These are phyloP conservation scores for Cenchrus americanus DNA, from an alignment of 176 grass and related monocot genomes.

Conservation along the genomic window DNA sequence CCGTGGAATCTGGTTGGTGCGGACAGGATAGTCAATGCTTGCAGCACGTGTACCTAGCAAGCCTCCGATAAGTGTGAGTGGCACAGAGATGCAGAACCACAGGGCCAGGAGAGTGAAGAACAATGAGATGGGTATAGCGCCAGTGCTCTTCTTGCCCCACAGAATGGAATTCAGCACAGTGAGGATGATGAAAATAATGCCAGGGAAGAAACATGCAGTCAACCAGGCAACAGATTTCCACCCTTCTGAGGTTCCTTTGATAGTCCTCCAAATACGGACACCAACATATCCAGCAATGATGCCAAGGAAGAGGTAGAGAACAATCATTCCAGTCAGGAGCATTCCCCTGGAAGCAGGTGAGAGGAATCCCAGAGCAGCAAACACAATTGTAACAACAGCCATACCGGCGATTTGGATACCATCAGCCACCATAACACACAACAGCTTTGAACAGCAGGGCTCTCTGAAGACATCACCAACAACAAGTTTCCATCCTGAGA, in stretches of 20 bases:
- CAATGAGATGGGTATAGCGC: constrained; percentile 77
- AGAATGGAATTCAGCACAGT: constrained; percentile 74
- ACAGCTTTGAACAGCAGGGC: constrained; percentile 61
- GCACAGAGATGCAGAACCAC: constrained; percentile 86
- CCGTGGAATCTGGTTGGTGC: constrained; percentile 80
- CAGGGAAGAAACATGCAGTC: constrained; percentile 79
- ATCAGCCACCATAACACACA: constrained; percentile 80
- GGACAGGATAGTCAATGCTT: constrained; percentile 74
- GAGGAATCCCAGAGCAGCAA: constrained; percentile 76
- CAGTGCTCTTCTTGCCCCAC: constrained; percentile 87
- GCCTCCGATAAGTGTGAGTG: constrained; percentile 78
- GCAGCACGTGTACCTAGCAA: constrained; percentile 64
- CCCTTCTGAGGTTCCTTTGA: constrained; percentile 72
- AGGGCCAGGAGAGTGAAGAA: constrained; percentile 82
- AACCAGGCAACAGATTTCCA: constrained; percentile 89
- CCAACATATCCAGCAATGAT: constrained; percentile 78
- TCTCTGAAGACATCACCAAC: constrained; percentile 88
- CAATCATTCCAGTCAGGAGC: constrained; percentile 89
- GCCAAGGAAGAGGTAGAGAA: constrained; percentile 84
- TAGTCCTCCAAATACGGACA: constrained; percentile 80
- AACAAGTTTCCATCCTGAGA: constrained; percentile 89
- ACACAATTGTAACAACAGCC: constrained; percentile 80
- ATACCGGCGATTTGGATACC: constrained; percentile 84
- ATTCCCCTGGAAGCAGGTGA: constrained; percentile 87
- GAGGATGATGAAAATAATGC: constrained; percentile 71